These are phyloP conservation scores for Cryptosporidium bovis DNA, from an alignment of 169 alveolate genomes.

Conservation along the genomic window DNA sequence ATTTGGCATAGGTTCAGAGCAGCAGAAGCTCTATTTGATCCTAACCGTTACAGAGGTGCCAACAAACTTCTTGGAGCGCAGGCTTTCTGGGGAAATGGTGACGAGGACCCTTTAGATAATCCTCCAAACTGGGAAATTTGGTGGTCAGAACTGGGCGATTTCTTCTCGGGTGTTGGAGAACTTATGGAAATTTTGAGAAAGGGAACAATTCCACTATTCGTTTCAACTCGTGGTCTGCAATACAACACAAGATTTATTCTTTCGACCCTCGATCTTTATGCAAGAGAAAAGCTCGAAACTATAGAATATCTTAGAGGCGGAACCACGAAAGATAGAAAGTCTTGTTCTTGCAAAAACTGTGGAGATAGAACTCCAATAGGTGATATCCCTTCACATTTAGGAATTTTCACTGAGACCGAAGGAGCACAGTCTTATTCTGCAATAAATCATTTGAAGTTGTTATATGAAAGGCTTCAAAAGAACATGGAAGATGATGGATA, in stretches of 20 bases:
- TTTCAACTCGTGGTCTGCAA: slow-evolving; percentile 47
- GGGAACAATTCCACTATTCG: slow-evolving; percentile 61
- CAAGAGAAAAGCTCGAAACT: slow-evolving; percentile 62
- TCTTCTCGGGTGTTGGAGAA: slow-evolving; percentile 43
- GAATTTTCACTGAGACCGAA: slow-evolving; percentile 51
- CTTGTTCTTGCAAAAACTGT: slow-evolving; percentile 14
- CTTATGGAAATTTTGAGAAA: slow-evolving; percentile 37
- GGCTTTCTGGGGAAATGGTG: slow-evolving; percentile 51
- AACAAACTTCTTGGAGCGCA: slow-evolving; percentile 64
- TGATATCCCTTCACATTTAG: slow-evolving; percentile 44
- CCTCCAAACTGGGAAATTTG: slow-evolving; percentile 60
- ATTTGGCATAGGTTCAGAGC: slow-evolving; percentile 68
- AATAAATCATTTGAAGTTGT: slow-evolving; percentile 36
- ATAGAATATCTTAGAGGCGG: slow-evolving; percentile 55
- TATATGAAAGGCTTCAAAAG: slow-evolving; percentile 48
- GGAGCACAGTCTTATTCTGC: slow-evolving; percentile 63
- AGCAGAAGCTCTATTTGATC: slow-evolving; percentile 55
- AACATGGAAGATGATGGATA: not conserved
- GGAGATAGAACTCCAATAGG: slow-evolving; percentile 21
- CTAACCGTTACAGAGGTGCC: slow-evolving; percentile 44
- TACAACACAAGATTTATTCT: slow-evolving; percentile 51
- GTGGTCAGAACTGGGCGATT: slow-evolving; percentile 55
- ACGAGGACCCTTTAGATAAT: not conserved
- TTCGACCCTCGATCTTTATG: slow-evolving; percentile 25
- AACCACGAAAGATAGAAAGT: slow-evolving; percentile 37